Base-by-base conservation (phyloP, 306 rosid genomes). In the Trichosanthes truncata region DNA sequence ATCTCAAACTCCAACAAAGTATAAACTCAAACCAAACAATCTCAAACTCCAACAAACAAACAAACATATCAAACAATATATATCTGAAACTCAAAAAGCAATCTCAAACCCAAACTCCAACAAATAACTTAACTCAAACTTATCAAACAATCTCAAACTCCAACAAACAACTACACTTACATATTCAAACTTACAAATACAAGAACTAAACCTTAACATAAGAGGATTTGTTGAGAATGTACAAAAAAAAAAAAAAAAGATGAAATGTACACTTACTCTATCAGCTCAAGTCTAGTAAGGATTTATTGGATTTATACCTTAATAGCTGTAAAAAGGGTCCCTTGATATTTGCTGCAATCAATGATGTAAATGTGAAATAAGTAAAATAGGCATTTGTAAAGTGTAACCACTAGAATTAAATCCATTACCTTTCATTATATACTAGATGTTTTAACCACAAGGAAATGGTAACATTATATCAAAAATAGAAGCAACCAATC, bases 281-380 rank as follows among this genome's bases (percentile, higher is more conserved):
- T 67, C 51, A 41, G 26, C 10, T 68, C 14, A 5, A 68, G 26
- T 67, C 53, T 40, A 68, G 75, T 11, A 21, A 21, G 10, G 52
- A 21, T 40, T 68, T 68, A 40, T 45, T 26, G 56, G 60, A 17
- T 49, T 72, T 81, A 8, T 74, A 90, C 97, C 97, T 95, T 91
- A 59, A 91, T 84, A 57, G 89, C 88, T 0, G 86, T 83, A 79
- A 0, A 88, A 78, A 95, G 91, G 31, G 96, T 93, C 15, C 89
- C 91, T 87, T 91, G 76, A 95, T 23, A 63, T 46, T 85, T 80
- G 97, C 99, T 93, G 97, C 79, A 61, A 41, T 49, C 79, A 73
- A 48, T 46, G 72, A 38, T 81, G 76, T 76, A 82, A 60, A 83
- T 84, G 81, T 26, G 41, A 51, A 60, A 67, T 85, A 75, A 81